A percentile compares a stretch with the other conserved stretches of the same genome.
Conservation (phyloP, 352 stramenopile genomes). For the Elongisporangium prolatum region DNA sequence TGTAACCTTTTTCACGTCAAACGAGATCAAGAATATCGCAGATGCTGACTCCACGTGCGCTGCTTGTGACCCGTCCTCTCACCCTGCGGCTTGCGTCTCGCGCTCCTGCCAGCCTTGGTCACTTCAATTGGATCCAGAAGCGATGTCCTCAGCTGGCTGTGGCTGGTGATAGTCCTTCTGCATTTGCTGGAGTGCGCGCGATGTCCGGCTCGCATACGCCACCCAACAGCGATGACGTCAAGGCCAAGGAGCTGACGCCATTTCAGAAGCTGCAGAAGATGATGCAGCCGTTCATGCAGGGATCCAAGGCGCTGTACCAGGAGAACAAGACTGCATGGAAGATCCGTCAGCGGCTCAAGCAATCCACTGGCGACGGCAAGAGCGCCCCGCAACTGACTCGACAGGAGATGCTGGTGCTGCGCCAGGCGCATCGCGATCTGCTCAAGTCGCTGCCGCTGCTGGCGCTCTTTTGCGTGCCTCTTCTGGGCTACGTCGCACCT, state of each 20-base stretch:
- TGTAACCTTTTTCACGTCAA: background rate
- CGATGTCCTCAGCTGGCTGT: background rate
- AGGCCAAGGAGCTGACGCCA: conserved; percentile 37
- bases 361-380: conserved; percentile 9
- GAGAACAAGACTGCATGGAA: conserved; percentile 81
- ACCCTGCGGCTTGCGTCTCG: background rate
- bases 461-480: conserved; percentile 65
- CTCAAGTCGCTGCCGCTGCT: conserved; percentile 79
- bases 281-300: conserved; percentile 74
- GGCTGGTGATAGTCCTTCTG: background rate
- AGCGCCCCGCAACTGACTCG: conserved; percentile 30
- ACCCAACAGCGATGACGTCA: background rate
- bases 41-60: background rate
- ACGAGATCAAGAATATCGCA: background rate
- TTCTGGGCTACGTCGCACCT: conserved; percentile 68
- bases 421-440: conserved; percentile 78
- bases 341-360: conserved; percentile 54
- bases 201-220: background rate
- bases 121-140: background rate
- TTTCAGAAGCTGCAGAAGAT: conserved; percentile 83
- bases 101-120: background rate
- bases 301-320: conserved; percentile 58
- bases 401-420: conserved; percentile 76
- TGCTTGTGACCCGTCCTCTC: background rate
- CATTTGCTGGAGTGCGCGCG: background rate